phyloP scores from a whole-genome alignment of 352 stramenopile genomes.

The Phytophthora litchii region DNA sequence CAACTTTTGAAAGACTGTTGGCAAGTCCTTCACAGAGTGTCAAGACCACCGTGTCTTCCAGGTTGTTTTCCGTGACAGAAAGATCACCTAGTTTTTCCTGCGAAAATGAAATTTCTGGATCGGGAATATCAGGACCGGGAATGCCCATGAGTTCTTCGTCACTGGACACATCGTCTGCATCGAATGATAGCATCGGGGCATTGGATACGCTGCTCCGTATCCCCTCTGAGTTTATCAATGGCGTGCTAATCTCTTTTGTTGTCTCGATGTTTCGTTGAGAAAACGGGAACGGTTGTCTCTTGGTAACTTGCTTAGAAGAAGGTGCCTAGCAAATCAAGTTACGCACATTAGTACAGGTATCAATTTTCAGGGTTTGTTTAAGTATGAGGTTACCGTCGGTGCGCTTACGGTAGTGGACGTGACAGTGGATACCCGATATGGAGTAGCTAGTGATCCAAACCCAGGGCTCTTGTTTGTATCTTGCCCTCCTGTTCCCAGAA shows the following conservation, averaged over 20 bases:
- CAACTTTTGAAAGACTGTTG: constrained; percentile 44
- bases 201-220: constrained; percentile 11
- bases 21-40: constrained; percentile 49
- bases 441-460: constrained; percentile 26
- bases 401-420: constrained; percentile 24
- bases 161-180: constrained; percentile 44
- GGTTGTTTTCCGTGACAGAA: constrained; percentile 61
- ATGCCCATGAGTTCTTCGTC: constrained; percentile 67
- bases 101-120: constrained; percentile 68
- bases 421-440: constrained; percentile 17
- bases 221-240: constrained; percentile 20
- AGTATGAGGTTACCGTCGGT: neutral
- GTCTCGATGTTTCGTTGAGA: constrained; percentile 20
- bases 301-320: constrained; percentile 31
- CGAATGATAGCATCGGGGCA: constrained; percentile 17
- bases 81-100: constrained; percentile 73
- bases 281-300: constrained; percentile 29
- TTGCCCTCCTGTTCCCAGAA: constrained; percentile 21
- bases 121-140: constrained; percentile 36
- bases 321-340: constrained; percentile 14
- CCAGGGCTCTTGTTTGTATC: constrained; percentile 17
- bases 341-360: constrained; percentile 3
- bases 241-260: constrained; percentile 25
- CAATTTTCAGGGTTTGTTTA: neutral
- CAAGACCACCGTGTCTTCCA: constrained; percentile 37